Conservation (phyloP, 2,329 filamentous ascomycete species). For the Cyphellophora europaea region DNA sequence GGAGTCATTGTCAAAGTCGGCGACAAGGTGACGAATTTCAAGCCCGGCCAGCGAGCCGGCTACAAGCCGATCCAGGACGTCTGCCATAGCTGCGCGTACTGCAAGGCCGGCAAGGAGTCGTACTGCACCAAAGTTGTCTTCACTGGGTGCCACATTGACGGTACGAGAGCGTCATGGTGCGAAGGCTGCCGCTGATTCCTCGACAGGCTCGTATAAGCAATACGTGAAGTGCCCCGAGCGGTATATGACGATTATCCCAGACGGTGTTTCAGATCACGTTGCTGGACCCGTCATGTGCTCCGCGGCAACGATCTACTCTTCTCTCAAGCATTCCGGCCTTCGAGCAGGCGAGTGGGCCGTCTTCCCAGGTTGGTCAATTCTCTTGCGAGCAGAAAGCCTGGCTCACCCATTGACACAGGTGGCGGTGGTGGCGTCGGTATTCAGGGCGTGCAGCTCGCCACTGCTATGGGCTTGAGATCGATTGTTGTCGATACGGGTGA, state of each 20-base stretch:
- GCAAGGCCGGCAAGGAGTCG: constrained; percentile 44
- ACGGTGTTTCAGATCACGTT: constrained; percentile 45
- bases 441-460: constrained; percentile 46
- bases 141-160: constrained; percentile 31
- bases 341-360: constrained; percentile 45
- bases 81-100: constrained; percentile 42
- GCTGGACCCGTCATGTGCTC: constrained; percentile 54
- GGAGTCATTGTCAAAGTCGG: constrained; percentile 50
- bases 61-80: constrained; percentile 43
- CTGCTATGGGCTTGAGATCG: constrained; percentile 47
- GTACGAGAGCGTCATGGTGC: constrained; percentile 9
- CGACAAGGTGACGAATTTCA: constrained; percentile 41
- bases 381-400: neutral
- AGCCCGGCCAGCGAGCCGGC: constrained; percentile 45
- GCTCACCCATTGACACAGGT: constrained; percentile 22
- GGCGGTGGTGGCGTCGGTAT: constrained; percentile 49
- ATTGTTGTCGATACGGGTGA: constrained; percentile 47
- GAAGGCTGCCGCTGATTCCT: too few relatives aligned
- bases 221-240: constrained; percentile 7
- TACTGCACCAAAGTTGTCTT: constrained; percentile 40
- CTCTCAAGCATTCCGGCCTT: constrained; percentile 42
- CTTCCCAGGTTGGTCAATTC: constrained; percentile 31
- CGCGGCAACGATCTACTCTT: constrained; percentile 49
- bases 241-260: constrained; percentile 37
- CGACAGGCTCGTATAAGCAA: constrained; percentile 4